Evolutionary conservation across 257 asterid genomes (phyloP).

Genomic region (Fraxinus anomala): DNA sequence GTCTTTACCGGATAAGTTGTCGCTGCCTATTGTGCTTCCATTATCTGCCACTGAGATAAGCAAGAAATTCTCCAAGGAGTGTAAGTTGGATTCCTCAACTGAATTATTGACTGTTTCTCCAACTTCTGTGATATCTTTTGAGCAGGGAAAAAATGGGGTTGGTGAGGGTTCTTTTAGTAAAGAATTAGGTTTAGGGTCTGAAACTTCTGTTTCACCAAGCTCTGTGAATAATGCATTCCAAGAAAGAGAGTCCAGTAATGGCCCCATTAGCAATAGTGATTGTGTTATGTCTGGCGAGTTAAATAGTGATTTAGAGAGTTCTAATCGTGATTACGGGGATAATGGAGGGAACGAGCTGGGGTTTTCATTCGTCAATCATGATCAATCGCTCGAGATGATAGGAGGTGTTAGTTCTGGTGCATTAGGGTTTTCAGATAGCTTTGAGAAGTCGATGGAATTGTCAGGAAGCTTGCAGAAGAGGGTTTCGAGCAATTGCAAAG

Average conservation of each 20-base stretch:
- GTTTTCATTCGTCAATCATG: conserved; percentile 49
- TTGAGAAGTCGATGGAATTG: conserved; percentile 68
- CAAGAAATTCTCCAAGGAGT: conserved; percentile 62
- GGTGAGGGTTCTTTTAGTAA: conserved; percentile 73
- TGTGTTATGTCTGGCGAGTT: conserved; percentile 62
- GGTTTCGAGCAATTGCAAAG: conserved; percentile 56
- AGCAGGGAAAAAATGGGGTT: conserved; percentile 51
- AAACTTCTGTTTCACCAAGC: conserved; percentile 75
- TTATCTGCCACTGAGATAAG: conserved; percentile 58
- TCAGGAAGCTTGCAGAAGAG: conserved; percentile 55
- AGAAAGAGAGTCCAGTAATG: conserved; percentile 47
- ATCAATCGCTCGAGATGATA: conserved; percentile 57
- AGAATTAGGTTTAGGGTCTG: conserved; percentile 74
- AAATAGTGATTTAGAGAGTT: conserved; percentile 59
- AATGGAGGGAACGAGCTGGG: conserved; percentile 54
- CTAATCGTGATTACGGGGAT: conserved; percentile 41
- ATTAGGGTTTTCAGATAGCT: conserved; percentile 60
- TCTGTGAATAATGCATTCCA: conserved; percentile 56
- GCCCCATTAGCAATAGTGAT: conserved; percentile 32
- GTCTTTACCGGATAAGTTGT: conserved; percentile 56
- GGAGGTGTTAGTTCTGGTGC: conserved; percentile 67
- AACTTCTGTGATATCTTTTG: conserved; percentile 87
- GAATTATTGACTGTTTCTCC: conserved; percentile 79
- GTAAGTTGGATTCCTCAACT: conserved; percentile 51
- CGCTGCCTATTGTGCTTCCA: conserved; percentile 86